These are phyloP conservation scores for Yarrowia keelungensis DNA, from an alignment of 805 yeast genomes.

Conservation along the genomic window DNA sequence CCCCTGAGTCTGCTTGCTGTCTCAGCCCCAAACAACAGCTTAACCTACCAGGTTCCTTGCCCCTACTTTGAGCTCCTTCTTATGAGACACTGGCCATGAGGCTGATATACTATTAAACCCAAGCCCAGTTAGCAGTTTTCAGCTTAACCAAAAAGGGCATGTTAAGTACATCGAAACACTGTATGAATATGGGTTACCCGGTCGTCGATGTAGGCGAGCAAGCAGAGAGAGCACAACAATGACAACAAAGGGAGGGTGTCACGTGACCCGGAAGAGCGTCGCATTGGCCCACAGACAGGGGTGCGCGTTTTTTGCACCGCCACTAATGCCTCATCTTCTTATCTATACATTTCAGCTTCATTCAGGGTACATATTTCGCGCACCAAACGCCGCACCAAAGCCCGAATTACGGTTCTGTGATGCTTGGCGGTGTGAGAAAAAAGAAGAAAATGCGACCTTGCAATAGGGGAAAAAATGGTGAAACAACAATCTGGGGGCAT, in stretches of 20 bases:
- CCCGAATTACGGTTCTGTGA: conserved; percentile 3
- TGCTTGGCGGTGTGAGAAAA: neutral
- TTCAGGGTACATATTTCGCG: neutral
- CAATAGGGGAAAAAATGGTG: too few relatives aligned
- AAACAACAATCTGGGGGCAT: too few relatives aligned
- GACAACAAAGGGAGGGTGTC: neutral
- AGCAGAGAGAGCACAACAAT: neutral
- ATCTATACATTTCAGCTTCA: neutral
- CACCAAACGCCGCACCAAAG: conserved; percentile 28
- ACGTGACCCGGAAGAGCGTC: neutral
- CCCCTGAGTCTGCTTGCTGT: too few relatives aligned
- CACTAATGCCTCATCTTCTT: neutral
- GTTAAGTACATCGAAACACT: neutral
- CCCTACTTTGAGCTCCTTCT: neutral
- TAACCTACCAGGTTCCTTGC: too few relatives aligned
- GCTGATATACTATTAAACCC: too few relatives aligned
- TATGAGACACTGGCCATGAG: too few relatives aligned
- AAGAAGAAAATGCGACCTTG: too few relatives aligned
- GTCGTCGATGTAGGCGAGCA: neutral
- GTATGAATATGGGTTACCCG: neutral
- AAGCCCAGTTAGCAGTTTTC: too few relatives aligned
- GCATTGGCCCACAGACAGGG: too few relatives aligned
- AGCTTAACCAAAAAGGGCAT: neutral
- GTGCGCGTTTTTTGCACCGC: neutral
- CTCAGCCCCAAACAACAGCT: too few relatives aligned